Evolutionary conservation across 441 rosid species (phyloP).

Genomic region (Aleurites moluccanus): DNA sequence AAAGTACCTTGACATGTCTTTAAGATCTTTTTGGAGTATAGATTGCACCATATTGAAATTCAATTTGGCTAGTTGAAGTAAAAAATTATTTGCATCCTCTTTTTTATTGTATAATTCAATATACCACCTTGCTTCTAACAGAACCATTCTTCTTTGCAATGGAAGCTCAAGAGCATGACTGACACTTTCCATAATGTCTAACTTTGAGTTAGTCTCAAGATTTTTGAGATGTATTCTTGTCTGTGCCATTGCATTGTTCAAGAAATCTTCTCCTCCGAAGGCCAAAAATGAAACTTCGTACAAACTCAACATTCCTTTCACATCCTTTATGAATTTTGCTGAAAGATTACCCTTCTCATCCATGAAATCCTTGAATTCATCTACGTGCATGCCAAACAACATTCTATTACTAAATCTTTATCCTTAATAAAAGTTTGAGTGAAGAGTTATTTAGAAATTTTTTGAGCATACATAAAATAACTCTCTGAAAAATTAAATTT

Average conservation of each 20-base stretch:
- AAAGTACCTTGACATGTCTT: conserved; percentile 27
- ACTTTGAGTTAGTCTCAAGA: too few relatives aligned
- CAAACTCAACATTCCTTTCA: background rate
- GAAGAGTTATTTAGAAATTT: too few relatives aligned
- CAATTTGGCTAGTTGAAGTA: conserved; percentile 41
- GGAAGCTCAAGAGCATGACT: conserved; percentile 43
- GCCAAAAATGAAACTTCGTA: background rate
- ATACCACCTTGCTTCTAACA: conserved; percentile 39
- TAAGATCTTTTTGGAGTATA: conserved; percentile 31
- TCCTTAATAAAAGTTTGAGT: too few relatives aligned
- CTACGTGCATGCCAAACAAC: background rate
- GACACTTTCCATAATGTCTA: background rate
- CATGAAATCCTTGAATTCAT: background rate
- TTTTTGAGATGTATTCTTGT: conserved; percentile 22
- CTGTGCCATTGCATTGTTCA: conserved; percentile 21
- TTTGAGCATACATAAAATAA: too few relatives aligned
- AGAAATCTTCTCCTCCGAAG: conserved; percentile 28
- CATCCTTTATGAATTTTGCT: background rate
- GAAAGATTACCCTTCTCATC: background rate
- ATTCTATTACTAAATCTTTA: too few relatives aligned
- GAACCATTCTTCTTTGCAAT: conserved; percentile 27
- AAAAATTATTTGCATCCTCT: background rate
- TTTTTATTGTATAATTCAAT: conserved; percentile 33
- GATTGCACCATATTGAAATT: conserved; percentile 44
- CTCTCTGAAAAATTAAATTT: too few relatives aligned